Evolutionary conservation across 768 basidiomycete species (phyloP), one percentile per base, ranked within the genome.

Genomic region (Trametes punicea): DNA sequence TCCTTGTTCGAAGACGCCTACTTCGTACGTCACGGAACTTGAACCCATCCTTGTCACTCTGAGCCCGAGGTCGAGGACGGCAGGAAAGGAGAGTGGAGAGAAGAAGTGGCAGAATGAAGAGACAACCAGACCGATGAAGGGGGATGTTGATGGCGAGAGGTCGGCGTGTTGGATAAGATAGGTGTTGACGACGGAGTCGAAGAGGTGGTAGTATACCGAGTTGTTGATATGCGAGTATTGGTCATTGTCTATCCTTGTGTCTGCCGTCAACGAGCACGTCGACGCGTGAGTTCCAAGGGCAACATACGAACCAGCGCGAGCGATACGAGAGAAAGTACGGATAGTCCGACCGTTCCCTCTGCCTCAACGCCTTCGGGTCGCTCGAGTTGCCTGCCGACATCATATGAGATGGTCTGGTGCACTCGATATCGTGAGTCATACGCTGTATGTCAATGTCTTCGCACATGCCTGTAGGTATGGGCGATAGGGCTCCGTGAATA

Each of bases 191-290:
- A 90, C 74, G 4, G 89, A 88, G 71, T 92, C 90, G 70, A 91
- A 88, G 53, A 89, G 76, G 64, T 88, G 87, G 65, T 89, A 88
- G 70, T 90, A 93, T 15, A 90, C 72, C 0, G 86, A 77, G 69
- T 92, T 93, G 71, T 92, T 91, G 65, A 91, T 74, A 58, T 92
- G 90, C 11, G 81, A 77, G 65, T 92, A 92, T 63, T 90, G 88
- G 74, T 92, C 90, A 64, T 91, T 92, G 76, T 92, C 90, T 62
- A 80, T 88, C 90, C 90, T 92, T 60, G n/a, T n/a, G n/a, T 56
- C 34, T 8, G 13, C 20, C 27, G 36, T 11, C 23, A 51, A 26
- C 57, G 45, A 59, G 25, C n/a, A n/a, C n/a, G n/a, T n/a, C n/a
- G n/a, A n/a, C n/a, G n/a, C n/a, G n/a, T n/a, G n/a, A n/a, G n/a